Evolutionary conservation across 2,329 filamentous ascomycete genomes (phyloP).

Genomic region (Orbilia blumenaviensis): DNA sequence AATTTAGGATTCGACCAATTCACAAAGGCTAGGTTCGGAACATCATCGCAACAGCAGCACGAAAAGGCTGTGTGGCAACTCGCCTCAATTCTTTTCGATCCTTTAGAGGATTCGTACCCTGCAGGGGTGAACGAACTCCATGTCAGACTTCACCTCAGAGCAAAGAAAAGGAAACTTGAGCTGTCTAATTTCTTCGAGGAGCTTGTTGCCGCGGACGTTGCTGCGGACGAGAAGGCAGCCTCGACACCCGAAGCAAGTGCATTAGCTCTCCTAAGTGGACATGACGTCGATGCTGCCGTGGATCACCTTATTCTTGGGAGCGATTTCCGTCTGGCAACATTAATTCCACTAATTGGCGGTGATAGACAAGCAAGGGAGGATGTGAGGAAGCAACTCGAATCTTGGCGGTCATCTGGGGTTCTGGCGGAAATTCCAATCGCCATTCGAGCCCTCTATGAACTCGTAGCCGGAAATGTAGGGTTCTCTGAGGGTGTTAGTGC

Average conservation of each 20-base stretch:
- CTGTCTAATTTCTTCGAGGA: slow-evolving; percentile 74
- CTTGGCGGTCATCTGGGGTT: slow-evolving; percentile 83
- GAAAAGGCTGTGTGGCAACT: slow-evolving; percentile 86
- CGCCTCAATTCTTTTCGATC: slow-evolving; percentile 85
- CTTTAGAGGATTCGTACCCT: slow-evolving; percentile 60
- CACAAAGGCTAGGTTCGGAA: slow-evolving; percentile 34
- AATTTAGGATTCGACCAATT: slow-evolving; percentile 36
- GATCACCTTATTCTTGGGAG: slow-evolving; percentile 77
- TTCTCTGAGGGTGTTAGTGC: slow-evolving; percentile 80
- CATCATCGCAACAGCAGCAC: slow-evolving; percentile 65
- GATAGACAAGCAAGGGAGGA: slow-evolving; percentile 75
- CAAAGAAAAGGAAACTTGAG: slow-evolving; percentile 68
- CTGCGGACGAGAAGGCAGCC: slow-evolving; percentile 68
- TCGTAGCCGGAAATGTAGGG: slow-evolving; percentile 87
- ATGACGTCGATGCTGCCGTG: slow-evolving; percentile 84
- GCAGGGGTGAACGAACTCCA: slow-evolving; percentile 55
- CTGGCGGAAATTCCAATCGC: slow-evolving; percentile 86
- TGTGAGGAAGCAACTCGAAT: slow-evolving; percentile 80
- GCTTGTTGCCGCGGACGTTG: slow-evolving; percentile 68
- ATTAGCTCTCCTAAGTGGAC: slow-evolving; percentile 78
- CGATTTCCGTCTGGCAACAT: slow-evolving; percentile 83
- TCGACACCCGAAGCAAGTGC: slow-evolving; percentile 81
- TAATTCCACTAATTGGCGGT: slow-evolving; percentile 82
- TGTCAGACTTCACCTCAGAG: slow-evolving; percentile 58
- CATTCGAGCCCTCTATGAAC: slow-evolving; percentile 86